Evolutionary conservation across 1,284 basidiomycete species (phyloP).

Genomic region (Ceratobasidium sp.): DNA sequence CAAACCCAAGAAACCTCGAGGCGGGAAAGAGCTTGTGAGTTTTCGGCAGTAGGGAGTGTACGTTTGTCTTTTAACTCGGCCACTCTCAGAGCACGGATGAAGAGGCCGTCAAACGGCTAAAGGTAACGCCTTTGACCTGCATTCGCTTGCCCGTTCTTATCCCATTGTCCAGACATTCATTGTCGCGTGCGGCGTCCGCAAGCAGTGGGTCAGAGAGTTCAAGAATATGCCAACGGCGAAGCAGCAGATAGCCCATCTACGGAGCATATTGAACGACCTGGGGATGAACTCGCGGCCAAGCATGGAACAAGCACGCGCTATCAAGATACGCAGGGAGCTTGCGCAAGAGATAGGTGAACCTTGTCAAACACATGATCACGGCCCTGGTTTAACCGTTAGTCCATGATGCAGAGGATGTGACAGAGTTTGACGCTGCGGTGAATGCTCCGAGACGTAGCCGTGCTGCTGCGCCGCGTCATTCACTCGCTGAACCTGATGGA

Average conservation of each 20-base stretch:
- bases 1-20: conserved; percentile 48
- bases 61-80: not conserved
- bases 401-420: conserved; percentile 52
- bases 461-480: conserved; percentile 36
- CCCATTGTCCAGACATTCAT: conserved; percentile 64
- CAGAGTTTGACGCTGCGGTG: conserved; percentile 51
- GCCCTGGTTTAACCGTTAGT: not conserved
- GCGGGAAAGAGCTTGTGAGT: conserved; percentile 47
- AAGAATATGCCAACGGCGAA: conserved; percentile 63
- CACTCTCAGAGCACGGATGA: conserved; percentile 57
- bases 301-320: conserved; percentile 75
- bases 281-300: conserved; percentile 83
- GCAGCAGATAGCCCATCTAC: conserved; percentile 71
- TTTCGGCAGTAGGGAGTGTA: not conserved
- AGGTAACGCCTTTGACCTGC: conserved; percentile 54
- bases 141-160: not conserved
- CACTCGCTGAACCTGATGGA: conserved; percentile 67
- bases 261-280: conserved; percentile 67
- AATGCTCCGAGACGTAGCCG: conserved; percentile 41
- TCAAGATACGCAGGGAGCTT: conserved; percentile 74
- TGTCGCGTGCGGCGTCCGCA: conserved; percentile 78
- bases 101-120: conserved; percentile 65
- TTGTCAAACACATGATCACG: not conserved
- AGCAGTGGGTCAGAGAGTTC: conserved; percentile 79
- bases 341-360: conserved; percentile 77